Base-by-base conservation (phyloP, 1,139 yeast genomes). In the Taphrina wiesneri region DNA sequence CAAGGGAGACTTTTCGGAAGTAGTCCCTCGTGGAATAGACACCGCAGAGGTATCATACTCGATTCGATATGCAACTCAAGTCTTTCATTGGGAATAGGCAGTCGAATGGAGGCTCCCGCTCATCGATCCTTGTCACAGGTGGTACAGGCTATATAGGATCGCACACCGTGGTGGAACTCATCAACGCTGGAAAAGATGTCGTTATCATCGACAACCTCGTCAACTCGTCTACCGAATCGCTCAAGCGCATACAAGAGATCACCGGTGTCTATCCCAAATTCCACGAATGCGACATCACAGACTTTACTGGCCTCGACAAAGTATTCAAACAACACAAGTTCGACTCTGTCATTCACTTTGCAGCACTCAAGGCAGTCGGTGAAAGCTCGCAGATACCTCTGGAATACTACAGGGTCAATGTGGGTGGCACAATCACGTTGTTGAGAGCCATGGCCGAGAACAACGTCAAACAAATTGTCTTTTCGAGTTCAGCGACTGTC, bases 61-160 rank as follows among this genome's bases (percentile, higher is more conserved):
- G 34, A 30, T 7, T 7, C 49, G 28, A 45, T 13, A 49, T 49
- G 54, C 54, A 49, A 17, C 54, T 49, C 39, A 45, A 45, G 21
- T 39, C 43, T 15, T 45, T 21, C 28, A 21, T 45, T 11, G 28
- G 28, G n/a, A 49, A 49, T 15, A 15, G 54, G 15, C 34, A 17
- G 7, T 26, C 54, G 54, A 49, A 26, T 19, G 54, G 54, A 7
- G 23, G 28, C 5, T 5, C 5, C 17, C 54, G 54, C 2, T 39
- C 36, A 15, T 81, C 80, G 74, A 86, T 88, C 67, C 79, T 88
- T 67, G 92, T 89, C 41, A 87, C 96, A 36, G 96, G 96, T 56
- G 96, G 96, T 66, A 90, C 95, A 39, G 96, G 96, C 36, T 89
- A 89, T 76, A 88, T 89, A 73, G 96, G 96, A 30, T 86, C 93